phyloP scores from a whole-genome alignment of 441 rosid genomes.

The Populus hybrid region DNA sequence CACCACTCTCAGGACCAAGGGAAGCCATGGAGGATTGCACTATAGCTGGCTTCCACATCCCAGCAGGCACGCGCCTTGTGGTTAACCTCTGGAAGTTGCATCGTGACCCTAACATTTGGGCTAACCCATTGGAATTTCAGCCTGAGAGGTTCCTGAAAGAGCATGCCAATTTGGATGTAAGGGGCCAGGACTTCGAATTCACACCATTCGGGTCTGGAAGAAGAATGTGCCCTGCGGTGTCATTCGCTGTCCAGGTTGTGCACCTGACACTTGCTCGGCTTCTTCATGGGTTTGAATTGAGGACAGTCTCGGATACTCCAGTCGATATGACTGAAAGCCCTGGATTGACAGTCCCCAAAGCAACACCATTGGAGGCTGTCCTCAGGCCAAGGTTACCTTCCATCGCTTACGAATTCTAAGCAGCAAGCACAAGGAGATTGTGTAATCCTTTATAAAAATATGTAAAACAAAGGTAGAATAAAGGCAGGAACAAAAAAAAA shows the following conservation, averaged over 20 bases:
- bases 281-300: conserved; percentile 37
- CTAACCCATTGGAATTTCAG: conserved; percentile 32
- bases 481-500: neutral
- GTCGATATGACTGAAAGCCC: conserved; percentile 39
- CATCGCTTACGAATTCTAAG: conserved; percentile 15
- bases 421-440: neutral
- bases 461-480: neutral
- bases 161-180: conserved; percentile 21
- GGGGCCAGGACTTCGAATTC: conserved; percentile 30
- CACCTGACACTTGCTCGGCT: conserved; percentile 36
- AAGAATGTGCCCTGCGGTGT: conserved; percentile 35
- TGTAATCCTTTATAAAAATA: too few species aligned
- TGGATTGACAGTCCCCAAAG: conserved; percentile 28
- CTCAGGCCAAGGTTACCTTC: conserved; percentile 42
- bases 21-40: conserved; percentile 52
- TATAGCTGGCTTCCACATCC: conserved; percentile 36
- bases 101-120: conserved; percentile 43
- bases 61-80: conserved; percentile 43
- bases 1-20: conserved; percentile 40
- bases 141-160: conserved; percentile 41
- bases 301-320: conserved; percentile 13
- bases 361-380: conserved; percentile 37
- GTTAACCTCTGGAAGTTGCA: conserved; percentile 54
- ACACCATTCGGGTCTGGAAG: conserved; percentile 39
- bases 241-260: conserved; percentile 30